Evolutionary conservation across 1,139 yeast genomes (phyloP).

Genomic region (Geotrichum restrictum): DNA sequence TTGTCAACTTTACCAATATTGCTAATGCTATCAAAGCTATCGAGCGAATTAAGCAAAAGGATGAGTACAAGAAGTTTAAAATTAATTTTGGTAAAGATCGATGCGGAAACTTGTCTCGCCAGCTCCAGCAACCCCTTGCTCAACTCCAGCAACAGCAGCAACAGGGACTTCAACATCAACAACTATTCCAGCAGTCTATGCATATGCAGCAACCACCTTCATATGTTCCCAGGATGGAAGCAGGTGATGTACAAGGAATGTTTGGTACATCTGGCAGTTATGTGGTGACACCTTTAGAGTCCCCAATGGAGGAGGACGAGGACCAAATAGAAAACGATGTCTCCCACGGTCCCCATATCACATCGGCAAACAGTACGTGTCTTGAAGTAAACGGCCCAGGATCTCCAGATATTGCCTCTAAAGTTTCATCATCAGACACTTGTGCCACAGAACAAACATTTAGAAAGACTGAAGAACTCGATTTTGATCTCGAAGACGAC

Average conservation of each 20-base stretch:
- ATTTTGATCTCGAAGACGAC: background rate
- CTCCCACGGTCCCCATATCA: background rate
- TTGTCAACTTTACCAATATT: slow-evolving; percentile 84
- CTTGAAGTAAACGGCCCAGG: background rate
- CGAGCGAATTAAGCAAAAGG: slow-evolving; percentile 54
- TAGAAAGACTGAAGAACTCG: background rate
- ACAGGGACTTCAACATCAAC: slow-evolving; percentile 6
- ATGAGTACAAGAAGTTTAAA: slow-evolving; percentile 51
- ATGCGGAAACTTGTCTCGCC: slow-evolving; percentile 64
- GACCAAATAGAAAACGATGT: background rate
- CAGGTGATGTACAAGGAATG: background rate
- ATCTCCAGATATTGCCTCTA: background rate
- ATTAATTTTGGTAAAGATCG: slow-evolving; percentile 91
- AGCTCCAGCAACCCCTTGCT: slow-evolving; percentile 16
- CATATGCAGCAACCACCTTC: background rate
- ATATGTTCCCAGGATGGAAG: background rate
- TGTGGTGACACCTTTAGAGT: background rate
- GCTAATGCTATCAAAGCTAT: slow-evolving; percentile 84
- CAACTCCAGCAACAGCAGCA: slow-evolving; percentile 15
- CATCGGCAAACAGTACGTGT: background rate
- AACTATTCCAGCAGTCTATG: background rate
- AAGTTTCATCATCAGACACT: background rate
- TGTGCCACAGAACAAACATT: background rate
- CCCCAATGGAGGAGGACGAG: slow-evolving; percentile 1
- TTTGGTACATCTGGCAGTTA: background rate